Evolutionary conservation across 306 rosid genomes (phyloP), one percentile per base, ranked within the genome.

Genomic region (Sechiopsis laciniata): DNA sequence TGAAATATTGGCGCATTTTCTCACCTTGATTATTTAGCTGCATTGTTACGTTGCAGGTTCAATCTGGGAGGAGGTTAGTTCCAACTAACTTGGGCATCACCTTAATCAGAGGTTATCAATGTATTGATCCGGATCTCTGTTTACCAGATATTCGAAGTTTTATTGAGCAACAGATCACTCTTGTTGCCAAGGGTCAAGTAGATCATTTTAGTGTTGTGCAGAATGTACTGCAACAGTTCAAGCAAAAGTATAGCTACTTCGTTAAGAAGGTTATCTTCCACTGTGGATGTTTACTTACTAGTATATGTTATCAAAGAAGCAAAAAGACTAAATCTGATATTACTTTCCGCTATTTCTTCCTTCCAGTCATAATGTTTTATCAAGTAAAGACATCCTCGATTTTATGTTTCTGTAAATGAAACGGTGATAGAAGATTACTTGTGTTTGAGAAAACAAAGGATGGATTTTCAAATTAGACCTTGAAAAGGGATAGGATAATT

Each of bases 91-190:
- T 93, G 71, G 98, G 98, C 74, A 84, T 93, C 77, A 88, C 96
- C 77, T 79, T 93, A 65, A 86, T 93, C 74, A 83, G 98, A 83
- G 98, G 98, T 74, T 93, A 90, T 87, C 97, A 93, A 75, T 84
- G 91, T 75, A 93, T 88, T 74, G 98, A 93, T 83, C 94, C 94
- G 74, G 98, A 93, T 77, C 98, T 93, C 74, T 90, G 97, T 77
- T 82, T 93, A 84, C 98, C 98, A n/a, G 97, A 90, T 82, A 93
- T 93, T 54, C 97, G 98, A 40, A 83, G 98, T 84, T 93, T 93
- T 85, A 93, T 93, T n/a, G 98, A 93, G 91, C 98, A 93, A 72
- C 98, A 93, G 81, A 90, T 93, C 73, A 89, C 91, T 77, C 96
- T 88, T 75, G 84, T 93, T 81, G 96, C 98, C 32, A 87, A 69